phyloP scores from a whole-genome alignment of 371 early-diverging fungal species.

The Mucor mucedo region DNA sequence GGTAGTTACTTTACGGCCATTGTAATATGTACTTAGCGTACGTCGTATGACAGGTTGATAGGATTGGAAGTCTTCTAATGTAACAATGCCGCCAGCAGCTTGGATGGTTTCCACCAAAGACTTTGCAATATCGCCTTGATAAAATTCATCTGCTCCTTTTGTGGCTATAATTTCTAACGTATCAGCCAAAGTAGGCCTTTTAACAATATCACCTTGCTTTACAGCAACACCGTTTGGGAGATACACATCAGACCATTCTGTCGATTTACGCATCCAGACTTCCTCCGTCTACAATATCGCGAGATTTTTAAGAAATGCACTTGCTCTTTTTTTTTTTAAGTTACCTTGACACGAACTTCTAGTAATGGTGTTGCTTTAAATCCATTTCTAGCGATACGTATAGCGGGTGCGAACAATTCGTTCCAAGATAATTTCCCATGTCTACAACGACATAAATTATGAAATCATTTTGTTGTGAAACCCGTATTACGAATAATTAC shows the following conservation, averaged over 20 bases:
- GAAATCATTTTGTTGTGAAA: background rate
- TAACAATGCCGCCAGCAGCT: slow-evolving; percentile 82
- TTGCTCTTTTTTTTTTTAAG: background rate
- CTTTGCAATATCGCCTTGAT: slow-evolving; percentile 85
- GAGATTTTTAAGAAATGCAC: background rate
- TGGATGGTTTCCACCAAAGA: slow-evolving; percentile 72
- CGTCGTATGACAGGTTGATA: slow-evolving; percentile 71
- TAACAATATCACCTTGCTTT: slow-evolving; percentile 74
- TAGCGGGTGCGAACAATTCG: slow-evolving; percentile 81
- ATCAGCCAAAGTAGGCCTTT: slow-evolving; percentile 73
- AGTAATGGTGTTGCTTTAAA: slow-evolving; percentile 70
- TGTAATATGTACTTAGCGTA: slow-evolving; percentile 76
- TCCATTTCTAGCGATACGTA: slow-evolving; percentile 82
- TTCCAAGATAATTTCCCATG: slow-evolving; percentile 90
- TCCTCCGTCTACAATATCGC: slow-evolving; percentile 21
- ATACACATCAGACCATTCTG: slow-evolving; percentile 61
- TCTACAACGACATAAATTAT: slow-evolving; percentile 25
- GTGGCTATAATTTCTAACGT: slow-evolving; percentile 83
- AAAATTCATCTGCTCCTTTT: slow-evolving; percentile 90
- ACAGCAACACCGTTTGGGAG: slow-evolving; percentile 71
- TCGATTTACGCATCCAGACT: slow-evolving; percentile 41
- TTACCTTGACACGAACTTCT: slow-evolving; percentile 58
- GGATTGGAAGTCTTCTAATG: slow-evolving; percentile 75
- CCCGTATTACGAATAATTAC: slow-evolving; percentile 18
- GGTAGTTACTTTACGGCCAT: slow-evolving; percentile 75